Base-by-base conservation (phyloP, 148 eudicot species). In the Rhododendron kiyosumense region DNA sequence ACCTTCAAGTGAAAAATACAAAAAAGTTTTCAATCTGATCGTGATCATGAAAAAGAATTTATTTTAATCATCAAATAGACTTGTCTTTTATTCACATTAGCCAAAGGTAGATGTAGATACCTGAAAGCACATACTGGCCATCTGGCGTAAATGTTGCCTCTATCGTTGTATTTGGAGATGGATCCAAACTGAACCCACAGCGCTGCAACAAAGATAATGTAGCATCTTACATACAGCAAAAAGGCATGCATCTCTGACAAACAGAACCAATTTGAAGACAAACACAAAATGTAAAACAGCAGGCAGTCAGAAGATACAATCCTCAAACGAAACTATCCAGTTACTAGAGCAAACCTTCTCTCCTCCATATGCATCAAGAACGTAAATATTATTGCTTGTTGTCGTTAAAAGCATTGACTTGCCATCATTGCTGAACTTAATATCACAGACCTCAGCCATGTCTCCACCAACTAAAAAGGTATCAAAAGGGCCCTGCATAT, bases 381-480 rank as follows among this genome's bases (percentile, higher is more conserved):
- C 89, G 86, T 97, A 97, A n/a, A 95, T 91, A 85, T 89, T 86
- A 88, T 97, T 97, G 80, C 91, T 91, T 46, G 94, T 92, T 89
- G 99, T 97, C 63, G 99, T 95, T 87, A 97, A 88, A 88, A 97
- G 96, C 98, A 97, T 93, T 69, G 98, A 97, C 91, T 94, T 95
- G 65, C 99, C 99, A 86, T 97, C 98, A 91, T 97, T 94, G 91
- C 98, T 97, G 91, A 97, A 97, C 90, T 97, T 97, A 81, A 97
- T 97, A 88, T 97, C 99, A 91, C 94, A 93, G 43, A 97, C 96
- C 91, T 97, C 99, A 61, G 99, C 98, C 82, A 88, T 97, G 89
- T 97, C 99, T 67, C 99, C 99, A 57, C 99, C 99, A 80, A 97
- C 98, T 88, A 97, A 90, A 91, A 97, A 97, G 32, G 99, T 97